Conservation (phyloP, 2,329 filamentous ascomycete species). For the Didymosphaeria variabile region DNA sequence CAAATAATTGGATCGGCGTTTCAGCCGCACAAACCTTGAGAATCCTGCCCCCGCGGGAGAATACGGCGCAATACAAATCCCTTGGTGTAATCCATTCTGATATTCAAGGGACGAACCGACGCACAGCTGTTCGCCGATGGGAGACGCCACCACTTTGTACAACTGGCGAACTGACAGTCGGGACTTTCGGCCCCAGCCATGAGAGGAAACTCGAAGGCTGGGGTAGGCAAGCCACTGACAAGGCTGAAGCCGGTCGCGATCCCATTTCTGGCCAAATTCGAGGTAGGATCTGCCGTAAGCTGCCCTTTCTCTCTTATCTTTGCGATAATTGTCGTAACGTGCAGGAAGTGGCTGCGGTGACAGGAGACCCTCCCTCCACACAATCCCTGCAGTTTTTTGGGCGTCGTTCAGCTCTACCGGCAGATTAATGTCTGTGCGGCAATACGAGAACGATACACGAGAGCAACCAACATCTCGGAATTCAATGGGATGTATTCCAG, state of each 20-base stretch:
- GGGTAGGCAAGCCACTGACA: slow-evolving; percentile 6
- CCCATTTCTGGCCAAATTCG: neutral
- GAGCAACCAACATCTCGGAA: neutral
- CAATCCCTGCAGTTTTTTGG: neutral
- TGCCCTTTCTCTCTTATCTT: slow-evolving; percentile 5
- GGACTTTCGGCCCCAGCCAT: slow-evolving; percentile 1
- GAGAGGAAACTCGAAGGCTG: neutral
- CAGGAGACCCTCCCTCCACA: neutral
- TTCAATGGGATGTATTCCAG: neutral
- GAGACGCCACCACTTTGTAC: slow-evolving; percentile 1
- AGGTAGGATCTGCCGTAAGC: neutral
- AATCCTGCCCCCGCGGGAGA: no score
- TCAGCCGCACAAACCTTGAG: no score
- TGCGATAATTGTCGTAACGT: neutral
- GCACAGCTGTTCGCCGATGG: slow-evolving; percentile 8
- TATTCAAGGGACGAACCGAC: slow-evolving; percentile 1
- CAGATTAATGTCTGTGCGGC: neutral
- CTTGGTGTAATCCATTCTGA: neutral
- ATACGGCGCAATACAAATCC: neutral
- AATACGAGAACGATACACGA: slow-evolving; percentile 3
- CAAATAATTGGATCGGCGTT: no score
- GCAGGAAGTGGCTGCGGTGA: slow-evolving; percentile 4
- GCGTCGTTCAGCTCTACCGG: neutral
- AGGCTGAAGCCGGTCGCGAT: neutral
- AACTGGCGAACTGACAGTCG: neutral